Evolutionary conservation across 2,329 filamentous ascomycete genomes (phyloP), one percentile per base, ranked within the genome.

Genomic region (Fusarium udum): DNA sequence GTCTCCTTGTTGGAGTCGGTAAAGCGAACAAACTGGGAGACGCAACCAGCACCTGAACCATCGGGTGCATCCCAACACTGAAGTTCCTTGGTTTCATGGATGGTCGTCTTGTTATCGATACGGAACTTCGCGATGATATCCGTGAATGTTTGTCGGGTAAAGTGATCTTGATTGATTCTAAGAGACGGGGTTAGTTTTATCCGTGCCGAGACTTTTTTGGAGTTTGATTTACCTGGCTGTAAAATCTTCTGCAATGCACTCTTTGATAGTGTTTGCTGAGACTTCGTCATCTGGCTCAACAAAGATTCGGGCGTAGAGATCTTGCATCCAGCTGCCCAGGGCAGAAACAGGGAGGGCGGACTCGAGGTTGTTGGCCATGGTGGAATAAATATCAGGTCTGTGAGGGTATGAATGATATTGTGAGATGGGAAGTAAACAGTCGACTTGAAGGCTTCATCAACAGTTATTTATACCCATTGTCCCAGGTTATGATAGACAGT

Each of bases 351-450:
- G 26, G 45, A 22, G 13, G 3, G 26, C 6, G 13, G 45, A 15
- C 0, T 48, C n/a, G 8, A 24, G 12, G 1, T 3, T 20, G 12
- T 8, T 24, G 3, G n/a, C 12, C 48, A 52, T 34, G 12, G n/a
- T 15, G 16, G n/a, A 15, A 15, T 4, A 8, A 4, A 11, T 24
- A 20, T 20, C 8, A 3, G n/a, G 6, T 24, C 6, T 20, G 3
- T 20, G 2, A 6, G 6, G 12, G 15, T 13, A 10, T 18, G 11
- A 32, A 18, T 6, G 4, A 6, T 7, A 4, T 2, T 18, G 7
- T 20, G n/a, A 11, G n/a, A 51, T 24, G 8, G 3, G 20, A 2
- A 20, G 6, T 2, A 20, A n/a, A 18, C 1, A 32, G 6, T n/a
- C 22, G 6, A 3, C 7, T 18, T n/a, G 7, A n/a, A 49, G 7